These are phyloP conservation scores for Lasiodiplodia gonubiensis DNA, from an alignment of 2,329 filamentous ascomycete species.

Conservation along the genomic window DNA sequence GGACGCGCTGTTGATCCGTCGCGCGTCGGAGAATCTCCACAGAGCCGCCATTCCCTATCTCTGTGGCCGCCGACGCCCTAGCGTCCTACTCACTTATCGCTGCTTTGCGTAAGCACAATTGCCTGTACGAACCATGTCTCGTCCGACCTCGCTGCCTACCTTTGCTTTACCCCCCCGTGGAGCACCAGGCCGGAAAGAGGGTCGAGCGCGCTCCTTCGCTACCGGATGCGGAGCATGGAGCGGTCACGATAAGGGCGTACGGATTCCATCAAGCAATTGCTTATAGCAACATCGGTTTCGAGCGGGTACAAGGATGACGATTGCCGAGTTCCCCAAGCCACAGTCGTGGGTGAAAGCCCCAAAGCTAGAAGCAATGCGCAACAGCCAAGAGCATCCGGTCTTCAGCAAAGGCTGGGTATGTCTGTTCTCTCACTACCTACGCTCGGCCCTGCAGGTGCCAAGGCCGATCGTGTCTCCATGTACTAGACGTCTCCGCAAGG, in stretches of 20 bases:
- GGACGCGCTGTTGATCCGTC: constrained; percentile 4
- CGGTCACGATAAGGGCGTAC: constrained; percentile 10
- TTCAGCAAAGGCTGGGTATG: not conserved
- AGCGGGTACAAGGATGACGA: not conserved
- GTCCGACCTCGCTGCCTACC: constrained; percentile 7
- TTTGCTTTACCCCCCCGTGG: not conserved
- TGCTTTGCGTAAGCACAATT: not conserved
- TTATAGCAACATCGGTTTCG: not conserved
- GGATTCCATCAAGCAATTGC: not conserved
- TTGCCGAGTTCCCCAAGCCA: not conserved
- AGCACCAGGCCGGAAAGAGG: not conserved
- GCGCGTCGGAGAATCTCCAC: not conserved
- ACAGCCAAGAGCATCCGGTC: not conserved
- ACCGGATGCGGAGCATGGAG: not conserved
- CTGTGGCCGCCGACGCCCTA: not conserved
- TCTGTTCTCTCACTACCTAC: not conserved
- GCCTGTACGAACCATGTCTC: not conserved
- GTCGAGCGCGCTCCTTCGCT: not conserved
- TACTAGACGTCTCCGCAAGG: constrained; percentile 10
- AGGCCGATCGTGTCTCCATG: constrained; percentile 3
- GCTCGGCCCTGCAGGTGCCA: constrained; percentile 13
- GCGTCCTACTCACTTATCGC: not conserved
- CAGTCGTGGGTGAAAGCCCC: not conserved
- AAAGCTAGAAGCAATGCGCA: not conserved
- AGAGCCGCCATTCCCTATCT: constrained; percentile 14